These are phyloP conservation scores for Calycina marina DNA, from an alignment of 2,329 filamentous ascomycete species.

Conservation along the genomic window DNA sequence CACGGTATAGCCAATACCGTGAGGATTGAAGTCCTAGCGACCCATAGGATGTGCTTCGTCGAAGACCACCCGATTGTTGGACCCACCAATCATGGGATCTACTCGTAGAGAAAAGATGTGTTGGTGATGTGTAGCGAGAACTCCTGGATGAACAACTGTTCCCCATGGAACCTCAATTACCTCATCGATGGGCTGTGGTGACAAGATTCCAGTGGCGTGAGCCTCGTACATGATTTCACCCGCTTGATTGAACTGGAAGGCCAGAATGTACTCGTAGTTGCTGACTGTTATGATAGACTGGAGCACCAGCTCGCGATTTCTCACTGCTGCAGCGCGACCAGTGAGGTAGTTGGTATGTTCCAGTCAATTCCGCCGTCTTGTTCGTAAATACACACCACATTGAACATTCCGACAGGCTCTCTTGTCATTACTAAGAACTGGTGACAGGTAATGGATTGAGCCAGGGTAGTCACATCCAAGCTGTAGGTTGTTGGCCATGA, in stretches of 20 bases:
- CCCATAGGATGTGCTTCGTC: conserved; percentile 47
- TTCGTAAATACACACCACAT: conserved; percentile 55
- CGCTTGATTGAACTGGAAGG: conserved; percentile 58
- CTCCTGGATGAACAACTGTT: conserved; percentile 54
- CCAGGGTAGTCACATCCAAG: conserved; percentile 59
- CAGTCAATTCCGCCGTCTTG: conserved; percentile 52
- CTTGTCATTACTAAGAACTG: conserved; percentile 44
- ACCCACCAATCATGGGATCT: conserved; percentile 46
- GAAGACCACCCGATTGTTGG: conserved; percentile 39
- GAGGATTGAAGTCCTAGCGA: conserved; percentile 36
- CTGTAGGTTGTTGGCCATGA: conserved; percentile 55
- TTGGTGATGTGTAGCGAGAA: conserved; percentile 57
- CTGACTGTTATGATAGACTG: conserved; percentile 58
- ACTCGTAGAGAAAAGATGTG: conserved; percentile 59
- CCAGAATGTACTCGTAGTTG: conserved; percentile 62
- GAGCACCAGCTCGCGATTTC: conserved; percentile 50
- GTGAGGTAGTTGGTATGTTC: conserved; percentile 61
- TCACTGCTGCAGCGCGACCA: conserved; percentile 44
- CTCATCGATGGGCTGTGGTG: conserved; percentile 52
- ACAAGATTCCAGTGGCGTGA: conserved; percentile 53
- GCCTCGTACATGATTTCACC: conserved; percentile 54
- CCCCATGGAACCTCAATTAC: conserved; percentile 49
- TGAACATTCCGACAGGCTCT: conserved; percentile 42
- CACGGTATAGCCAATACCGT: conserved; percentile 34
- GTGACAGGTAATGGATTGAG: conserved; percentile 52